A percentile compares a stretch with the other conserved stretches of the same genome.
These are phyloP conservation scores for Fusarium chuoi DNA, from an alignment of 2,329 filamentous ascomycete genomes.

Conservation along the genomic window DNA sequence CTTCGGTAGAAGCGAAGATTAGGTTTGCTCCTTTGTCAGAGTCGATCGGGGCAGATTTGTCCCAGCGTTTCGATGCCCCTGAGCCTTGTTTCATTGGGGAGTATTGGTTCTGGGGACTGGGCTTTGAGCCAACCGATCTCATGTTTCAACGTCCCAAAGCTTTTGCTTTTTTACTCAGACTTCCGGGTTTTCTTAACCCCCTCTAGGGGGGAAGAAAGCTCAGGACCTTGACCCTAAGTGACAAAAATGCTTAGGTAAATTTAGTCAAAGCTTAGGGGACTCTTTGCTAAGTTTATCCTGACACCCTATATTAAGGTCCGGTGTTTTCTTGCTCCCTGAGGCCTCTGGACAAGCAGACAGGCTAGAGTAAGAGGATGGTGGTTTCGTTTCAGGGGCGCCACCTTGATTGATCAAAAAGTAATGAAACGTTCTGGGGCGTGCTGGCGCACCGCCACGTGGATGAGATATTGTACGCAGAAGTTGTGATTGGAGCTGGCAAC, in stretches of 20 bases:
- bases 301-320: no score
- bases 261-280: no score
- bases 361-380: constrained; percentile 1
- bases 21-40: constrained; percentile 28
- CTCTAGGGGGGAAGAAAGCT: no score
- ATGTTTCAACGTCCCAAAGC: constrained; percentile 38
- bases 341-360: constrained; percentile 10
- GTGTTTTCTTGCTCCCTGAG: no score
- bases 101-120: constrained; percentile 31
- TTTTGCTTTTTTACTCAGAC: constrained; percentile 39
- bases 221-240: no score
- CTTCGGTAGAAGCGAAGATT: constrained; percentile 2
- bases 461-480: constrained; percentile 17
- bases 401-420: constrained; percentile 22
- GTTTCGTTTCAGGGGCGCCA: constrained; percentile 26
- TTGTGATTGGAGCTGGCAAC: constrained; percentile 7
- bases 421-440: constrained; percentile 23
- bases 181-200: constrained; percentile 15
- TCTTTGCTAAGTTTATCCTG: no score
- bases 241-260: no score
- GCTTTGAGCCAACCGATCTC: constrained; percentile 37
- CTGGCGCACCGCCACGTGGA: constrained; percentile 41
- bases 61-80: constrained; percentile 25
- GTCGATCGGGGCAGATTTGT: constrained; percentile 18
- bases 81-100: constrained; percentile 41